A percentile compares a stretch with the other conserved stretches of the same genome.
Conservation (phyloP, 2,329 filamentous ascomycete genomes). For the Stemphylium vesicarium region DNA sequence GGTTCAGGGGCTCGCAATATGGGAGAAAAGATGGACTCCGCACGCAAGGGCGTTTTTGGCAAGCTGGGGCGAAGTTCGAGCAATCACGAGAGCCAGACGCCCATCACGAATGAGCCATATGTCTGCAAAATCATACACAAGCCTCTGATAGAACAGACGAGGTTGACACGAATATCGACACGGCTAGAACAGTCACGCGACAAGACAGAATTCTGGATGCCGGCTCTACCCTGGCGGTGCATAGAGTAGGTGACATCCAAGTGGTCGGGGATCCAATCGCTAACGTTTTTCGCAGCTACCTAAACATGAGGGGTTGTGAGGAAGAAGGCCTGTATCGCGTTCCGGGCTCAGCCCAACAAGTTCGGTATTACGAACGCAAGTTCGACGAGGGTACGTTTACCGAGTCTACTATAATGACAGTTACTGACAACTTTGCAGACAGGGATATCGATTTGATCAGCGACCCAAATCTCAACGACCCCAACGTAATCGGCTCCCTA, state of each 20-base stretch:
- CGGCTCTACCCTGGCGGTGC: slow-evolving; percentile 89
- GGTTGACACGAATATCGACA: slow-evolving; percentile 90
- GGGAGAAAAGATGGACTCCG: slow-evolving; percentile 72
- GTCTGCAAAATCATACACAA: slow-evolving; percentile 83
- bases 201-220: slow-evolving; percentile 99
- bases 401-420: background rate
- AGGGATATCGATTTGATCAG: slow-evolving; percentile 89
- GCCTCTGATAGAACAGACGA: slow-evolving; percentile 85
- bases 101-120: slow-evolving; percentile 78
- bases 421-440: slow-evolving; percentile 58
- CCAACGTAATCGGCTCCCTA: slow-evolving; percentile 95
- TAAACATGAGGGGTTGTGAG: slow-evolving; percentile 93
- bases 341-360: slow-evolving; percentile 85
- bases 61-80: slow-evolving; percentile 75
- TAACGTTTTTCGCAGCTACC: slow-evolving; percentile 62
- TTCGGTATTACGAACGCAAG: slow-evolving; percentile 90
- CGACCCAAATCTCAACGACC: slow-evolving; percentile 87
- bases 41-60: slow-evolving; percentile 82
- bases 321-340: slow-evolving; percentile 93
- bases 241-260: slow-evolving; percentile 71
- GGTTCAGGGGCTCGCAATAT: slow-evolving; percentile 75
- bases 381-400: slow-evolving; percentile 76
- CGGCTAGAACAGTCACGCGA: slow-evolving; percentile 85
- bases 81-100: slow-evolving; percentile 70
- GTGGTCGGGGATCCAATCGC: background rate